phyloP scores from a whole-genome alignment of 2,329 filamentous ascomycete genomes.

The Monosporascus sp. region DNA sequence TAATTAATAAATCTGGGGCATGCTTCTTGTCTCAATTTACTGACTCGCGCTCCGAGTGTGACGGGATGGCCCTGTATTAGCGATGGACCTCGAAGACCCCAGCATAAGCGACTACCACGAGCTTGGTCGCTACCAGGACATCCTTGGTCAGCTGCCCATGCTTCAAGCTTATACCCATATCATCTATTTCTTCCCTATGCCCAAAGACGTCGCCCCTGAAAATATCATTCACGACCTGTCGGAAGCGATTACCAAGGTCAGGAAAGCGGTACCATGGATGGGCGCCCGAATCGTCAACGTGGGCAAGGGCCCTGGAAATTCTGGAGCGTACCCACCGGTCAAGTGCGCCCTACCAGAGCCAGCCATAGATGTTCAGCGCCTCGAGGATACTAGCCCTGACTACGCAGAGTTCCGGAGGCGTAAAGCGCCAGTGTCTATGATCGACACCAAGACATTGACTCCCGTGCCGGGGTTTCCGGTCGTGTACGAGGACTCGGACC shows the following conservation, averaged over 20 bases:
- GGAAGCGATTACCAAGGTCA: neutral
- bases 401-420: neutral
- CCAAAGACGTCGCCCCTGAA: neutral
- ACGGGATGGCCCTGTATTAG: neutral
- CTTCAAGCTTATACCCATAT: constrained; percentile 2
- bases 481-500: constrained; percentile 2
- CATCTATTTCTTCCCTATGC: constrained; percentile 1
- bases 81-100: neutral
- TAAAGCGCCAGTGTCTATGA: constrained; percentile 1
- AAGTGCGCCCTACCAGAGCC: neutral
- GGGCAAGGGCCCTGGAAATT: neutral
- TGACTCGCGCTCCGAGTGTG: no score
- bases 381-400: neutral
- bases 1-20: no score
- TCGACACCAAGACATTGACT: neutral
- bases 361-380: neutral
- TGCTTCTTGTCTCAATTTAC: no score
- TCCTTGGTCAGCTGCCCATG: constrained; percentile 2
- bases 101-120: constrained; percentile 1
- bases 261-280: constrained; percentile 2
- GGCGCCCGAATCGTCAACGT: constrained; percentile 1
- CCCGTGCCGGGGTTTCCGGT: constrained; percentile 1
- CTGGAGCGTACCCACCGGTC: neutral
- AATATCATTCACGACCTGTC: neutral
- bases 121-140: constrained; percentile 2